A percentile compares a stretch with the other conserved stretches of the same genome.
Evolutionary conservation across 805 yeast species (phyloP).

Genomic region (Teunomyces funiuensis): DNA sequence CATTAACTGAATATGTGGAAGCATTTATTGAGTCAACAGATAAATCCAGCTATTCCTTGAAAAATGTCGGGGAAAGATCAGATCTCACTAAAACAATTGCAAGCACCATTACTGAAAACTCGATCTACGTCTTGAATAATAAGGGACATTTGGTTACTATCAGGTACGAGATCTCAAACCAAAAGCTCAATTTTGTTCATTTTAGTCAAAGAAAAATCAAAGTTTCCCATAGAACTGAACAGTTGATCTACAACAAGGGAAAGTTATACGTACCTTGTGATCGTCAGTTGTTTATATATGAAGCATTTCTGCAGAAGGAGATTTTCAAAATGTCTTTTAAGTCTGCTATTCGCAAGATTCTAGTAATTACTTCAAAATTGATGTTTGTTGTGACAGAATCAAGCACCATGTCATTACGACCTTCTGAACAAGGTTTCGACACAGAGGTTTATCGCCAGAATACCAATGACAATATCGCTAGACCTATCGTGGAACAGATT

Average conservation of each 20-base stretch:
- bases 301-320: too few relatives aligned
- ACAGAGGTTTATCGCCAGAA: background rate
- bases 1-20: background rate
- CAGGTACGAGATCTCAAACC: background rate
- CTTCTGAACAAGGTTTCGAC: too few relatives aligned
- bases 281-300: too few relatives aligned
- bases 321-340: too few relatives aligned
- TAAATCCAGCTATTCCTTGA: background rate
- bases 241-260: background rate
- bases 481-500: background rate
- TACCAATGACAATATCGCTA: background rate
- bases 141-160: background rate
- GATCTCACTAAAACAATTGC: background rate
- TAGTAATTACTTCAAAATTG: background rate
- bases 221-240: background rate
- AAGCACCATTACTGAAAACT: background rate
- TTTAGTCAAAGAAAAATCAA: background rate
- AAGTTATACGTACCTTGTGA: too few relatives aligned
- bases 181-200: background rate
- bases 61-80: background rate
- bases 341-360: background rate
- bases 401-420: background rate
- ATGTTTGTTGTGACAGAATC: background rate
- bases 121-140: background rate
- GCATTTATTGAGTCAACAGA: background rate